phyloP scores from a whole-genome alignment of 208 protist species.

The Trypanosomatidae sp. region DNA sequence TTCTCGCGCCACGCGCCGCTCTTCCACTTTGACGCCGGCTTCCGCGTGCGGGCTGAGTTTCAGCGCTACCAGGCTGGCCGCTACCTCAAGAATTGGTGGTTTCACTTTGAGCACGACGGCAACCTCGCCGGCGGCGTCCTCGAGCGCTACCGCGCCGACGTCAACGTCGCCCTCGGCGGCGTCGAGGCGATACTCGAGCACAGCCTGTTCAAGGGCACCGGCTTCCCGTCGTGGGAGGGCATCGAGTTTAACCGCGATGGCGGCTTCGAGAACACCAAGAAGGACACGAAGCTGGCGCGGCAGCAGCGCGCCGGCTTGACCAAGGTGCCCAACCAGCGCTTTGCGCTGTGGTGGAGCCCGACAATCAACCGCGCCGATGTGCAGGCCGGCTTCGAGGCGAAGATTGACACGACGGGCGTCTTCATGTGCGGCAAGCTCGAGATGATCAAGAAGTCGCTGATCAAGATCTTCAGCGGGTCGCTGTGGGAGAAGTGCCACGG shows the following conservation, averaged over 20 bases:
- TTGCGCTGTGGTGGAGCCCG: slow-evolving; percentile 99
- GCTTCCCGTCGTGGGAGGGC: slow-evolving; percentile 99
- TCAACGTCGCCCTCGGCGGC: slow-evolving; percentile 99
- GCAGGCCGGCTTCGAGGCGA: slow-evolving; percentile 99
- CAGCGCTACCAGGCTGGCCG: slow-evolving; percentile 98
- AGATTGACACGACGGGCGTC: slow-evolving; percentile 99
- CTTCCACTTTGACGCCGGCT: slow-evolving; percentile 99
- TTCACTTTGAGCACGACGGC: slow-evolving; percentile 98
- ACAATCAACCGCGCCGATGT: slow-evolving; percentile 99
- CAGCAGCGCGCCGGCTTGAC: slow-evolving; percentile 99
- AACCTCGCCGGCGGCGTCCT: slow-evolving; percentile 99
- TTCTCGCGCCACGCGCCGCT: slow-evolving; percentile 99
- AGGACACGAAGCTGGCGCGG: slow-evolving; percentile 99
- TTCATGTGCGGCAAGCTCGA: slow-evolving; percentile 99
- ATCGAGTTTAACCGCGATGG: slow-evolving; percentile 99
- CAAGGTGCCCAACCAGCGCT: slow-evolving; percentile 99
- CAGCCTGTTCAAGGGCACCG: slow-evolving; percentile 99
- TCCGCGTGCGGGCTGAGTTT: slow-evolving; percentile 98
- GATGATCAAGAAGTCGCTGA: slow-evolving; percentile 99
- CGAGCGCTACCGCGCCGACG: slow-evolving; percentile 99
- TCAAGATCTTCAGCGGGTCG: slow-evolving; percentile 99
- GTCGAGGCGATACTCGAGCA: slow-evolving; percentile 99
- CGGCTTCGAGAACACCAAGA: slow-evolving; percentile 99
- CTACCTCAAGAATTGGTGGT: slow-evolving; percentile 99
- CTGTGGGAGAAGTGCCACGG: slow-evolving; percentile 99